Conservation (phyloP, 2,329 filamentous ascomycete species). For the Phaeomoniella chlamydospora region DNA sequence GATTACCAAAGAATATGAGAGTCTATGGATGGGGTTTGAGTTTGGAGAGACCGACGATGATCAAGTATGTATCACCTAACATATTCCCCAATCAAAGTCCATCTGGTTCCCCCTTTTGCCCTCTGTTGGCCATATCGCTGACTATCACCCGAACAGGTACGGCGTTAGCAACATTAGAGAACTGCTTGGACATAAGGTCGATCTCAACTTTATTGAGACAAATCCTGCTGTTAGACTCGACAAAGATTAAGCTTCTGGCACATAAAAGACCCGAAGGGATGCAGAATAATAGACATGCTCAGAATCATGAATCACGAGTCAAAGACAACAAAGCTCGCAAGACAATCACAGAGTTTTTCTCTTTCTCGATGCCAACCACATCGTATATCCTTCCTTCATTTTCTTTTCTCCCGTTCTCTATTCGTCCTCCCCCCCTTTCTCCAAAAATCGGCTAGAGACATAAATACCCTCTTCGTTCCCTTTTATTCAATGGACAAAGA, state of each 20-base stretch:
- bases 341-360: too few species aligned
- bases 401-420: too few species aligned
- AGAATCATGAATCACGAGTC: too few species aligned
- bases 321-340: too few species aligned
- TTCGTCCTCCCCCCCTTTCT: too few species aligned
- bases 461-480: too few species aligned
- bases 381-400: too few species aligned
- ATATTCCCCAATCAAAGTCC: not conserved
- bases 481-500: too few species aligned
- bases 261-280: not conserved
- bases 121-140: constrained; percentile 3
- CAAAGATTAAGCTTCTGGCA: constrained; percentile 47
- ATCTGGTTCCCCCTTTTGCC: not conserved
- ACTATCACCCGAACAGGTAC: constrained; percentile 27
- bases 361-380: too few species aligned
- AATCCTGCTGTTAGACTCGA: constrained; percentile 86
- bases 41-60: constrained; percentile 93
- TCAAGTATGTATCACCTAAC: constrained; percentile 50
- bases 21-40: constrained; percentile 91
- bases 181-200: constrained; percentile 86
- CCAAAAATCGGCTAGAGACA: too few species aligned
- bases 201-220: constrained; percentile 79
- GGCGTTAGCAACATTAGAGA: constrained; percentile 82
- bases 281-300: too few species aligned
- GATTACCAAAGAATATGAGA: constrained; percentile 75